Evolutionary conservation across 2,329 filamentous ascomycete genomes (phyloP).

Genomic region (Penicillium oxalicum): DNA sequence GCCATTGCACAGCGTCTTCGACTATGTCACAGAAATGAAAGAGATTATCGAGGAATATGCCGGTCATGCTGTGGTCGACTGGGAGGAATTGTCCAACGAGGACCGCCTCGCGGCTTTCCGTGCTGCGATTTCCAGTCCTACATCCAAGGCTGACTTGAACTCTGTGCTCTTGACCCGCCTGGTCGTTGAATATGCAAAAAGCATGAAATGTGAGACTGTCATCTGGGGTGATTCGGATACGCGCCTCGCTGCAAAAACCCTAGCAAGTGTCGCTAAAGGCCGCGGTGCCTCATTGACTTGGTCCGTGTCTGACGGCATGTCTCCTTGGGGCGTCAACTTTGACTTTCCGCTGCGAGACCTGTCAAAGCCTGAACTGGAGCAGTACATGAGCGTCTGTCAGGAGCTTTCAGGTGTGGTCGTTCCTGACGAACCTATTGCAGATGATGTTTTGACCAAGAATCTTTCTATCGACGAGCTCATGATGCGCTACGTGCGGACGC

Average conservation of each 20-base stretch:
- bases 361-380: constrained; percentile 69
- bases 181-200: constrained; percentile 59
- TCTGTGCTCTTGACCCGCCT: constrained; percentile 66
- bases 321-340: constrained; percentile 54
- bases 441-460: constrained; percentile 43
- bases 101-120: constrained; percentile 53
- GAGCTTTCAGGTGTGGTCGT: constrained; percentile 48
- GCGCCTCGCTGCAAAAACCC: constrained; percentile 74
- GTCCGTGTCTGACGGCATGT: constrained; percentile 69
- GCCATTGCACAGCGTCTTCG: constrained; percentile 59
- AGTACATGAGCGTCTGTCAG: constrained; percentile 55
- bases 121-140: constrained; percentile 61
- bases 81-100: constrained; percentile 28
- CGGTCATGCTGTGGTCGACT: constrained; percentile 21
- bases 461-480: constrained; percentile 89
- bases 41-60: constrained; percentile 30
- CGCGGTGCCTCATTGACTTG: constrained; percentile 77
- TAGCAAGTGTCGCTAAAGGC: constrained; percentile 86
- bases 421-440: constrained; percentile 34
- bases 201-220: constrained; percentile 59
- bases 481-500: constrained; percentile 77
- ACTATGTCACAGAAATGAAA: constrained; percentile 32
- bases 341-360: constrained; percentile 82
- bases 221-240: constrained; percentile 85
- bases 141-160: constrained; percentile 68